Evolutionary conservation across 139 green algal genomes (phyloP).

Genomic region (Marvania coccoides): DNA sequence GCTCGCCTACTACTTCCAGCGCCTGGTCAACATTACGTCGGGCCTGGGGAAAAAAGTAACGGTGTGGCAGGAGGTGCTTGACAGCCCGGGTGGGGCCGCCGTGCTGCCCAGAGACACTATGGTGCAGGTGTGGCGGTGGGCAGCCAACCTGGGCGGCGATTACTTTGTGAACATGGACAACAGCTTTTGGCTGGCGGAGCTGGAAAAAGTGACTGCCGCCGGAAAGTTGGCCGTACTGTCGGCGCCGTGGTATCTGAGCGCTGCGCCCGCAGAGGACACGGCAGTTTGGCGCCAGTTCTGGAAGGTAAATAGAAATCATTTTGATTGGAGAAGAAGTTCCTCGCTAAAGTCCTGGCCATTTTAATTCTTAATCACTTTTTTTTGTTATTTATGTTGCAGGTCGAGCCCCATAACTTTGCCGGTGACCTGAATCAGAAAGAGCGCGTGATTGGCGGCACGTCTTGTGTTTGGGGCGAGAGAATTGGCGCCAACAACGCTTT

Average conservation of each 20-base stretch:
- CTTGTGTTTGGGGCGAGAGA: constrained; percentile 50
- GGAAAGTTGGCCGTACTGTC: constrained; percentile 28
- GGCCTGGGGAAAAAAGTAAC: constrained; percentile 1
- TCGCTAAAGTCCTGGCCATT: too few species aligned
- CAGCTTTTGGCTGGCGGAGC: background rate
- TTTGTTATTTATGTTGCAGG: too few species aligned
- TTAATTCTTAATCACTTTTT: too few species aligned
- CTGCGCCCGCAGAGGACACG: background rate
- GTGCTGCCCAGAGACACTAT: too few species aligned
- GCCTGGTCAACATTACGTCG: constrained; percentile 15
- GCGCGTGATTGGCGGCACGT: constrained; percentile 48
- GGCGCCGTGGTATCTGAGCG: constrained; percentile 40
- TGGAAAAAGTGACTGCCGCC: constrained; percentile 4
- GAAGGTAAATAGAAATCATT: too few species aligned
- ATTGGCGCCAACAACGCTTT: constrained; percentile 43
- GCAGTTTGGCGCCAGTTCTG: constrained; percentile 1
- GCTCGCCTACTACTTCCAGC: constrained; percentile 14
- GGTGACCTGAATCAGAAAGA: constrained; percentile 12
- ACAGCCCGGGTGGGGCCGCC: too few species aligned
- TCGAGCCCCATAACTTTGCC: constrained; percentile 3
- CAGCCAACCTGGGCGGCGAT: too few species aligned
- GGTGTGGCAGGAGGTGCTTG: constrained; percentile 37
- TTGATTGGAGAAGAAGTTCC: too few species aligned
- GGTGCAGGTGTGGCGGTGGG: too few species aligned
- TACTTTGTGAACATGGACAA: too few species aligned